Percentiles rank a stretch among this genome's conserved stretches.
These are phyloP conservation scores for Colletotrichum brevisporum DNA, from an alignment of 2,329 filamentous ascomycete species.

Conservation along the genomic window DNA sequence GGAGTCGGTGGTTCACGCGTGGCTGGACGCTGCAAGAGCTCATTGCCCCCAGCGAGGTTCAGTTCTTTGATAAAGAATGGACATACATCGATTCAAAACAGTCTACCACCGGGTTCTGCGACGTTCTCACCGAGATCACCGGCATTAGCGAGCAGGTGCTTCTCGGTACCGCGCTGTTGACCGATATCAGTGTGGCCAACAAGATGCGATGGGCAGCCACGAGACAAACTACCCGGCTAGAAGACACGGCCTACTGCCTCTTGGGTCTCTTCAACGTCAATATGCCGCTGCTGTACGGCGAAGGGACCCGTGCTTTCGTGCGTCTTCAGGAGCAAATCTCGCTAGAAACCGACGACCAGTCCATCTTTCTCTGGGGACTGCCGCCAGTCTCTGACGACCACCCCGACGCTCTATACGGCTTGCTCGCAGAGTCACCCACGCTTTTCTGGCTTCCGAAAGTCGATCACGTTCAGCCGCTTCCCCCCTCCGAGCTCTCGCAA, in stretches of 20 bases:
- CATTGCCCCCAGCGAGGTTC: slow-evolving; percentile 6
- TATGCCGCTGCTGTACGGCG: slow-evolving; percentile 48
- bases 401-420: not conserved
- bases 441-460: slow-evolving; percentile 6
- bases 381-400: not conserved
- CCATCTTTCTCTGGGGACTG: slow-evolving; percentile 24
- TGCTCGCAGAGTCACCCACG: slow-evolving; percentile 1
- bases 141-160: slow-evolving; percentile 19
- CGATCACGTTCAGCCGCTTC: slow-evolving; percentile 9
- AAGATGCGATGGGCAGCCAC: slow-evolving; percentile 49
- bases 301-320: slow-evolving; percentile 44
- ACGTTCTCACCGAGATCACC: slow-evolving; percentile 1
- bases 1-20: slow-evolving; percentile 24
- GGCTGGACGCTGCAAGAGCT: slow-evolving; percentile 30
- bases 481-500: slow-evolving; percentile 1
- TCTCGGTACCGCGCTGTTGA: slow-evolving; percentile 23
- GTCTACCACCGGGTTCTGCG: not conserved
- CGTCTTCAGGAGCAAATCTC: slow-evolving; percentile 39
- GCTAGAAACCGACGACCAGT: slow-evolving; percentile 29
- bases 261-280: slow-evolving; percentile 48
- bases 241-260: slow-evolving; percentile 48
- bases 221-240: slow-evolving; percentile 42
- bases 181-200: slow-evolving; percentile 43
- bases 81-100: slow-evolving; percentile 5
- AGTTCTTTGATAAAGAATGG: slow-evolving; percentile 23